Evolutionary conservation across 495 filamentous ascomycete species (phyloP).

Genomic region (Recurvomyces mirabilis): DNA sequence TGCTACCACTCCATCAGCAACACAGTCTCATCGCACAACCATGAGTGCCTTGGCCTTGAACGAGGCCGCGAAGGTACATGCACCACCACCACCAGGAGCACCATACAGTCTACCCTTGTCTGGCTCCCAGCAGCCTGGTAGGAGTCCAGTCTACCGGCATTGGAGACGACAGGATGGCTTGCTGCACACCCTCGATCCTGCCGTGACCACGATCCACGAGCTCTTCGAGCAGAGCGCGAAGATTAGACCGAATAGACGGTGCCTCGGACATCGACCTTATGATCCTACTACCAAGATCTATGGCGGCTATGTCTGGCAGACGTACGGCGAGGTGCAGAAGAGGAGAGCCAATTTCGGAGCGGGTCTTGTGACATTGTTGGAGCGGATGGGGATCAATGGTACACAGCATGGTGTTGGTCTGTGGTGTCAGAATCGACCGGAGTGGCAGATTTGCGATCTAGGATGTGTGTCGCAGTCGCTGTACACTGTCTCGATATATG

Average conservation of each 20-base stretch:
- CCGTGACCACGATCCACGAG: slow-evolving; percentile 65
- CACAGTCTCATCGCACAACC: not conserved
- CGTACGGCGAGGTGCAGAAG: slow-evolving; percentile 67
- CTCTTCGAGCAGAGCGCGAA: slow-evolving; percentile 60
- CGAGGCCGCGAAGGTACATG: slow-evolving; percentile 29
- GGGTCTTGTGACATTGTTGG: slow-evolving; percentile 73
- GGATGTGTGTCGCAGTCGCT: slow-evolving; percentile 81
- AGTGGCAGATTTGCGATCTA: slow-evolving; percentile 95
- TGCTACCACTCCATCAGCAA: no score
- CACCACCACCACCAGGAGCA: slow-evolving; percentile 46
- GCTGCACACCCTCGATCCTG: slow-evolving; percentile 61
- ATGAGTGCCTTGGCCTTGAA: slow-evolving; percentile 16
- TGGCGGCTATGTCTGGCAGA: slow-evolving; percentile 72
- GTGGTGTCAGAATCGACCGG: slow-evolving; percentile 92
- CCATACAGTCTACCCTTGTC: slow-evolving; percentile 59
- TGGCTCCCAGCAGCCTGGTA: slow-evolving; percentile 59
- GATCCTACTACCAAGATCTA: slow-evolving; percentile 63
- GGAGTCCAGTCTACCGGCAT: slow-evolving; percentile 70
- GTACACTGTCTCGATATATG: slow-evolving; percentile 89
- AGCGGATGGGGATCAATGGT: slow-evolving; percentile 51
- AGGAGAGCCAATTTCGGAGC: slow-evolving; percentile 76
- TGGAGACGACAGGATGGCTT: slow-evolving; percentile 60
- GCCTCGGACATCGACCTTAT: slow-evolving; percentile 74
- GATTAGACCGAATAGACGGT: slow-evolving; percentile 48
- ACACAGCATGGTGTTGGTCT: slow-evolving; percentile 76